Evolutionary conservation across 495 filamentous ascomycete species (phyloP).

Genomic region (Penicillium nucicola): DNA sequence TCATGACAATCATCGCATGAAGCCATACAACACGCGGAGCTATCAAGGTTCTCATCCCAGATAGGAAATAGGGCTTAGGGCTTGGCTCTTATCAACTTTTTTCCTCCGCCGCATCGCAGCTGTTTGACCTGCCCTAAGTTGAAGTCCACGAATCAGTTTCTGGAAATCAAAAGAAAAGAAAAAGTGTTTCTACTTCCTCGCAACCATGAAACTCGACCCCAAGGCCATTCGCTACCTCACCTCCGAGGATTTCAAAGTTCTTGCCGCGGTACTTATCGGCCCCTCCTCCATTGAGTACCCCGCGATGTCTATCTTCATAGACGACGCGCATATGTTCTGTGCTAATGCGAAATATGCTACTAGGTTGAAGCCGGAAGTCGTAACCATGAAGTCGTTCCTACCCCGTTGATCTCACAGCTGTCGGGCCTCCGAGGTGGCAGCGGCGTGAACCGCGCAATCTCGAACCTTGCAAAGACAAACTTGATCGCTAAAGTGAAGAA

Average conservation of each 20-base stretch:
- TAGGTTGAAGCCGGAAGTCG: constrained; percentile 90
- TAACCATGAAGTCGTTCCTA: constrained; percentile 96
- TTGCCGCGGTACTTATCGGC: constrained; percentile 68
- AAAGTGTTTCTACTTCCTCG: background rate
- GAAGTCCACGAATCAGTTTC: constrained; percentile 4
- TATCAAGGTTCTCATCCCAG: constrained; percentile 19
- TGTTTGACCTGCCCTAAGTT: constrained; percentile 10
- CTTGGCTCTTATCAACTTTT: constrained; percentile 35
- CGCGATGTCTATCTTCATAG: constrained; percentile 17
- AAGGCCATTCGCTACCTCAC: constrained; percentile 88
- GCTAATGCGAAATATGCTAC: background rate
- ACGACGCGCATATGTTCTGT: constrained; percentile 27
- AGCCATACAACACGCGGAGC: background rate
- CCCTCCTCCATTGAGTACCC: constrained; percentile 21
- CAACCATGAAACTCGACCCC: constrained; percentile 85
- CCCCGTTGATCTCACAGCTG: constrained; percentile 78
- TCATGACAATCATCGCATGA: too few relatives aligned
- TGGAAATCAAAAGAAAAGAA: background rate
- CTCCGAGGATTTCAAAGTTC: constrained; percentile 89
- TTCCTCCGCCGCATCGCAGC: constrained; percentile 15
- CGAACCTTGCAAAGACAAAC: constrained; percentile 84
- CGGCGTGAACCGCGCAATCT: constrained; percentile 84
- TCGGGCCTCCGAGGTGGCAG: constrained; percentile 77
- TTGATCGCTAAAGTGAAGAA: constrained; percentile 92
- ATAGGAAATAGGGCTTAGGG: constrained; percentile 47